Evolutionary conservation across 768 basidiomycete species (phyloP).

Genomic region (Tylopilus sp.): DNA sequence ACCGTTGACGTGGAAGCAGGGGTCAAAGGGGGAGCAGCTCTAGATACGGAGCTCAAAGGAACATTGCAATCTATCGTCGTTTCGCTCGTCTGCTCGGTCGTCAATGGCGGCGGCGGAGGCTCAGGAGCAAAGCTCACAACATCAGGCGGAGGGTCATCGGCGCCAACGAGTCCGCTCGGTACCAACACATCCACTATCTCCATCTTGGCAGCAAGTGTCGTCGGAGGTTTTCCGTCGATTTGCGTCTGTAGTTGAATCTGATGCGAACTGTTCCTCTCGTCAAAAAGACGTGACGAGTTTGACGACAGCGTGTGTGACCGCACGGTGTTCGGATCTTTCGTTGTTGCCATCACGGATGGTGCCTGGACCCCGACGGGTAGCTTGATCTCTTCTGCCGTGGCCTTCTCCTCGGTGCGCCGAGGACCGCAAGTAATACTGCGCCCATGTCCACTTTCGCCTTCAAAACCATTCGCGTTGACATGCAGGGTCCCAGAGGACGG

Average conservation of each 20-base stretch:
- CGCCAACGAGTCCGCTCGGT: conserved; percentile 15
- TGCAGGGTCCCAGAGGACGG: background rate
- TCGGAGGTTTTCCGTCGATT: conserved; percentile 1
- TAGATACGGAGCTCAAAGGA: background rate
- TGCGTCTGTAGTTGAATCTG: conserved; percentile 8
- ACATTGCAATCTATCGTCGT: background rate
- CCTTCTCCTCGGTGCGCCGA: background rate
- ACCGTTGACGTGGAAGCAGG: conserved; percentile 11
- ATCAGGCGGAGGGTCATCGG: conserved; percentile 19
- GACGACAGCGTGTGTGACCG: background rate
- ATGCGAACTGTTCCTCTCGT: conserved; percentile 5
- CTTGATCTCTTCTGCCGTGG: background rate
- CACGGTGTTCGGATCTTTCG: background rate
- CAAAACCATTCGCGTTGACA: conserved; percentile 1
- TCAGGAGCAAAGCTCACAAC: conserved; percentile 29
- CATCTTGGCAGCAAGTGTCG: conserved; percentile 21
- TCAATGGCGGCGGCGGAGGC: conserved; percentile 32
- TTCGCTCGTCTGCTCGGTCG: conserved; percentile 19
- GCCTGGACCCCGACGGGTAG: background rate
- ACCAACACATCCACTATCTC: conserved; percentile 24
- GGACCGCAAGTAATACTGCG: background rate
- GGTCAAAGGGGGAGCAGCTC: background rate
- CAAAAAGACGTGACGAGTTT: background rate
- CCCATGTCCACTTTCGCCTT: background rate
- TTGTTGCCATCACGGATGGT: background rate